Base-by-base conservation (phyloP, 75 land plant genomes). In the Larix kaempferi region DNA sequence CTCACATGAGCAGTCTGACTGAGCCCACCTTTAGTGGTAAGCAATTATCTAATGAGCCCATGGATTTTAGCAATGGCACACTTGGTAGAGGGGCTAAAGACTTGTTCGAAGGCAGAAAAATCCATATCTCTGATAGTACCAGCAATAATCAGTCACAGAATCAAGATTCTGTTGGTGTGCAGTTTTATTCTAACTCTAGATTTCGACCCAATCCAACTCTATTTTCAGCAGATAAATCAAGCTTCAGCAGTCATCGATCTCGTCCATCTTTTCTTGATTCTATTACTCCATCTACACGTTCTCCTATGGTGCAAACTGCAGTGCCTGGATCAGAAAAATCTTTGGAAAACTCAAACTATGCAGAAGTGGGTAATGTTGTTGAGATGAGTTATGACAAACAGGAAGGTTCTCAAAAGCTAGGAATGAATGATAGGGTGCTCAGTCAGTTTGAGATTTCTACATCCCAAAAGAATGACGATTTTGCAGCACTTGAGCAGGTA, bases 401-500 rank as follows among this genome's bases (percentile, higher is more conserved):
- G 4, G 60, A 64, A 44, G 39, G 17, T 2, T 59, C 56, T 16
- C 63, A 55, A 35, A 57, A 52, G 7, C 14, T 22, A 76, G n/a
- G 59, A 52, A 61, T 74, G 23, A 73, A 82, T 23, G 80, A 59
- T 56, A 71, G 59, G 19, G 64, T 66, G 21, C 71, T 77, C 17
- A 55, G 14, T 35, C 73, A 56, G 44, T 75, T 72, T 29, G 86
- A 77, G 12, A 60, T 59, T 80, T 74, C 76, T 72, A 77, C 82
- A 10, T 64, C 75, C 10, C 78, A 80, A 37, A 82, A 84, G 61
- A 82, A 90, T 80, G 93, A 93, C 80, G 89, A 91, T 77, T 93
- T 93, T 87, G 78, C 89, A 59, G 83, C 95, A 66, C 76, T 93
- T 65, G 95, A 93, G 62, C 95, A 93, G 95, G 95, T 93, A 78